Evolutionary conservation across 805 yeast species (phyloP), one percentile per base, ranked within the genome.

Genomic region (Myxozyma neglecta): DNA sequence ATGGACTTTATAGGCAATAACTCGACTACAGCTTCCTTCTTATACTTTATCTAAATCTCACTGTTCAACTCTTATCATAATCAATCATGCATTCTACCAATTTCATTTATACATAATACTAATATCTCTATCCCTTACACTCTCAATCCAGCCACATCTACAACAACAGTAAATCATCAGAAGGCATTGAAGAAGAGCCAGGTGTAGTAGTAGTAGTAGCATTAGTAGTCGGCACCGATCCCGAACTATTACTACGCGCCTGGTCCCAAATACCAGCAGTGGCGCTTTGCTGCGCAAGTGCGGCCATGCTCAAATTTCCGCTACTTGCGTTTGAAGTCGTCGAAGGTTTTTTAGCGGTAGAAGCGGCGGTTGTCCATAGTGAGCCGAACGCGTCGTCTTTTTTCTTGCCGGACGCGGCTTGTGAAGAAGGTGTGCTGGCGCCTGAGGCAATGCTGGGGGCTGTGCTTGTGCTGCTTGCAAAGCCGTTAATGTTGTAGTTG

Each of bases 321-420:
- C 29, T 36, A 11, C 18, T 47, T 29, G 14, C 16, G 34, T 54
- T 20, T 16, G 52, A 20, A 13, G 44, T 35, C 32, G 59, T 16
- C 14, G 44, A 20, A 9, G 64, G 40, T 36, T 56, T 54, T 48
- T 69, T 56, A 37, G 67, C 60, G 53, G 67, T 68, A 20, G 70
- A 59, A 32, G 72, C 58, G 7, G 76, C 73, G 16, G 71, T 51
- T 37, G 71, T 54, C 80, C 80, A 77, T 52, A 77, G 66, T 39
- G 76, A 74, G 39, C 78, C 77, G 65, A 77, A 77, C 3, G 74
- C 75, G 60, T 77, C 80, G 56, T 63, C 67, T 58, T 69, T 64
- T 42, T 58, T 56, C 44, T 58, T 51, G 11, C 53, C 42, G 9
- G 63, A 32, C 42, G 64, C 55, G 16, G 60, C 43, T 1, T 69